These are phyloP conservation scores for Scutellaria barbata DNA, from an alignment of 257 asterid genomes.

Conservation along the genomic window DNA sequence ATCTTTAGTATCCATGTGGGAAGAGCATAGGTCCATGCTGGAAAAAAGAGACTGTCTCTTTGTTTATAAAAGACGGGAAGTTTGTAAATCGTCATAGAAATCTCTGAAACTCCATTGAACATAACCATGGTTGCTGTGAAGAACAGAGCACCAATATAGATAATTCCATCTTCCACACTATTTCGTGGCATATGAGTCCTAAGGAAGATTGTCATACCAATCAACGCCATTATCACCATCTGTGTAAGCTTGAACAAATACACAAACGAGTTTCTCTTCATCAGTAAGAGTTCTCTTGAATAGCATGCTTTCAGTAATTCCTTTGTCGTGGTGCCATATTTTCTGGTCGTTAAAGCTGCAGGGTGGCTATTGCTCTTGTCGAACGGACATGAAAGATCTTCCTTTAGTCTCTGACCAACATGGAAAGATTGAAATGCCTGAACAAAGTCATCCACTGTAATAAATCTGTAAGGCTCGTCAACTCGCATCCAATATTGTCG, in stretches of 20 bases:
- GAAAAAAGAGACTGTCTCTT: conserved; percentile 50
- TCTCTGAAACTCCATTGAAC: conserved; percentile 52
- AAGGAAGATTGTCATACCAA: conserved; percentile 48
- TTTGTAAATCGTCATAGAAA: conserved; percentile 43
- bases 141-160: conserved; percentile 42
- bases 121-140: conserved; percentile 22
- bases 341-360: conserved; percentile 48
- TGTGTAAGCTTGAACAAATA: conserved; percentile 40
- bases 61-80: conserved; percentile 64
- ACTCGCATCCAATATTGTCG: conserved; percentile 48
- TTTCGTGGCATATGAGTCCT: conserved; percentile 45
- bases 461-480: conserved; percentile 44
- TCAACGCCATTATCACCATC: conserved; percentile 33
- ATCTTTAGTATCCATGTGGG: conserved; percentile 48
- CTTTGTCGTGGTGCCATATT: conserved; percentile 41
- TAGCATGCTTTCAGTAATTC: conserved; percentile 46
- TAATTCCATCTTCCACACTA: conserved; percentile 37
- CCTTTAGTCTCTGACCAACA: conserved; percentile 37
- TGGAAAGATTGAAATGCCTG: conserved; percentile 45
- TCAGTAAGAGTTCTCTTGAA: conserved; percentile 47
- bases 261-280: conserved; percentile 59
- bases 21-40: conserved; percentile 55
- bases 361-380: conserved; percentile 55
- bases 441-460: conserved; percentile 45
- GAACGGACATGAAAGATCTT: conserved; percentile 42